Conservation (phyloP, 2,329 filamentous ascomycete species). For the Alternaria dauci region DNA sequence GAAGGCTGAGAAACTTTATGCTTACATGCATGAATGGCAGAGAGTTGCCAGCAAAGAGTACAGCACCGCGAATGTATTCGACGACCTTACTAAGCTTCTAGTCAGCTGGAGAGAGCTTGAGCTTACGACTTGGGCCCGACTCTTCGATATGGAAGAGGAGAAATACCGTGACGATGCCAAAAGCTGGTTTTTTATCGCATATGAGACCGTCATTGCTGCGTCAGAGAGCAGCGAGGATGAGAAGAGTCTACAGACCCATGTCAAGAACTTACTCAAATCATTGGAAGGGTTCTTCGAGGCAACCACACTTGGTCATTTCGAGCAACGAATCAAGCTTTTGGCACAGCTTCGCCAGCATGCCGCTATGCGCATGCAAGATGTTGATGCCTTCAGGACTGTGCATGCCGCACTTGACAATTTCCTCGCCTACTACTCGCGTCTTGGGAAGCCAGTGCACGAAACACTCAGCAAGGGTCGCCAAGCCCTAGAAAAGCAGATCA, state of each 20-base stretch:
- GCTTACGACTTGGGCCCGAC: constrained; percentile 86
- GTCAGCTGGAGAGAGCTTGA: constrained; percentile 92
- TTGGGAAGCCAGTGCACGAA: constrained; percentile 71
- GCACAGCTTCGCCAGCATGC: constrained; percentile 70
- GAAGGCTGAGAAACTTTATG: constrained; percentile 86
- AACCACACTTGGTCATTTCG: constrained; percentile 83
- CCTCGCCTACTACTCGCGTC: constrained; percentile 76
- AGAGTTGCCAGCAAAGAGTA: constrained; percentile 85
- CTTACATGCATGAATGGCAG: constrained; percentile 92
- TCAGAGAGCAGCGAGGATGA: constrained; percentile 70
- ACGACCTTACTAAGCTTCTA: constrained; percentile 79
- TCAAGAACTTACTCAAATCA: constrained; percentile 74
- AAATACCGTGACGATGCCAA: constrained; percentile 80
- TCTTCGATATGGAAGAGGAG: constrained; percentile 83
- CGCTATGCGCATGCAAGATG: constrained; percentile 66
- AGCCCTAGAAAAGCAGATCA: constrained; percentile 88
- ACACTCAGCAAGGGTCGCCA: constrained; percentile 72
- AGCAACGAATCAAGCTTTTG: constrained; percentile 75
- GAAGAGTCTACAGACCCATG: constrained; percentile 69
- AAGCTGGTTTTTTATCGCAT: constrained; percentile 96
- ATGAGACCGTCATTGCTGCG: constrained; percentile 83
- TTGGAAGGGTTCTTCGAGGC: constrained; percentile 80
- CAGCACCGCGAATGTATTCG: constrained; percentile 73
- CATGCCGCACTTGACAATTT: constrained; percentile 76
- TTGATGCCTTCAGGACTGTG: constrained; percentile 60